phyloP scores from a whole-genome alignment of 768 basidiomycete genomes.

The Cystobasidiopsis lactophilus region DNA sequence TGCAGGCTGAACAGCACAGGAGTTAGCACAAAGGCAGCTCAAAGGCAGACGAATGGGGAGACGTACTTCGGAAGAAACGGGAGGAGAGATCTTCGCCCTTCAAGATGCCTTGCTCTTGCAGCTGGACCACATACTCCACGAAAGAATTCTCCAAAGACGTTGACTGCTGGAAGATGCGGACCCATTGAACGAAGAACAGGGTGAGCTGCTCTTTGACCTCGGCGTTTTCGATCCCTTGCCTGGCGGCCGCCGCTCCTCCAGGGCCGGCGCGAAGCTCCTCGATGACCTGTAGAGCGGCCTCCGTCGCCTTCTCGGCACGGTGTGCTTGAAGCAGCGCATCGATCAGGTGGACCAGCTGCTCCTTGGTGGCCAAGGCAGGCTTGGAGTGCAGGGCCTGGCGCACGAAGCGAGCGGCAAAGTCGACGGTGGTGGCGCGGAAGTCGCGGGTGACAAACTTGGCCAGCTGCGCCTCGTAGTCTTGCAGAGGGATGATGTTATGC shows the following conservation, averaged over 20 bases:
- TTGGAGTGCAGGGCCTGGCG: constrained; percentile 66
- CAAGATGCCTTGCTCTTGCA: constrained; percentile 88
- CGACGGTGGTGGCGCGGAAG: constrained; percentile 49
- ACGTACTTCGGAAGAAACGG: constrained; percentile 64
- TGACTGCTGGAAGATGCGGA: constrained; percentile 74
- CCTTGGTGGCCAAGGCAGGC: constrained; percentile 49
- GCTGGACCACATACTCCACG: constrained; percentile 84
- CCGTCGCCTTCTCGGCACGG: constrained; percentile 54
- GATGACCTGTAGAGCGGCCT: constrained; percentile 39
- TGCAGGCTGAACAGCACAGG: no score
- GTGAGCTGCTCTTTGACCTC: constrained; percentile 24
- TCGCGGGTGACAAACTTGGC: constrained; percentile 64
- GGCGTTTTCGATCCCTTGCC: constrained; percentile 12
- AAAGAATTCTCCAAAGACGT: constrained; percentile 82
- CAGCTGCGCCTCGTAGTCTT: constrained; percentile 68
- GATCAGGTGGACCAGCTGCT: constrained; percentile 54
- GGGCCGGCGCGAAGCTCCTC: constrained; percentile 53
- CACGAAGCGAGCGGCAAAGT: constrained; percentile 61
- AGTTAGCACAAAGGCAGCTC: no score
- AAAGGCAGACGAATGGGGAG: no score
- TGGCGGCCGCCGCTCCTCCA: constrained; percentile 12
- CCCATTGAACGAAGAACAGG: constrained; percentile 43
- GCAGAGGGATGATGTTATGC: constrained; percentile 52
- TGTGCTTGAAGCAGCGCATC: constrained; percentile 57
- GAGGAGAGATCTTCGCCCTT: constrained; percentile 90